Evolutionary conservation across 495 filamentous ascomycete genomes (phyloP), one percentile per base, ranked within the genome.

Genomic region (Neurospora tetraspora): DNA sequence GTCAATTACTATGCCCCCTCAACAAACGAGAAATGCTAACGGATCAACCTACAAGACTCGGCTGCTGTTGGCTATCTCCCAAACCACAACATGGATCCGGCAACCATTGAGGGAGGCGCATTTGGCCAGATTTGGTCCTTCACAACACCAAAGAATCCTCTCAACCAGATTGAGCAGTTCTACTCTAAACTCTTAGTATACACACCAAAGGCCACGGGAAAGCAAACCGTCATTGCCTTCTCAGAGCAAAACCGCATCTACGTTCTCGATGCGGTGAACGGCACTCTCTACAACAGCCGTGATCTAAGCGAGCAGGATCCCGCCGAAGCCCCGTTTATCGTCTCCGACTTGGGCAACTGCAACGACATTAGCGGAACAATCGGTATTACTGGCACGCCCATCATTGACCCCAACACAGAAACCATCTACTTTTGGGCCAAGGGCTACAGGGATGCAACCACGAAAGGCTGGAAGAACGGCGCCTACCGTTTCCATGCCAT

Each of bases 361-460:
- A 74, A 74, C 39, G 73, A 74, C 34, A 71, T 74, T 53, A 74
- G 73, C 70, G 75, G 70, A 2, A 69, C 71, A 11, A 75, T 81
- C 71, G 82, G 81, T n/a, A 80, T 83, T 39, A 78, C 76, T 11
- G 82, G 79, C n/a, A 83, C 81, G 9, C 80, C 80, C 31, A 71
- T 81, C 20, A 80, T 84, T 45, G 81, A 83, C 73, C 74, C 74
- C 31, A 42, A 37, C 37, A 81, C 81, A 3, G 80, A 81, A 68
- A 82, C 78, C 38, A 73, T 79, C 10, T 84, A 83, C 74, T 81
- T 84, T 39, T 83, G 74, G 69, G 75, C 81, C 5, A 84, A 85
- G 74, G 78, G 77, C n/a, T 84, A 85, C 69, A 79, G 69, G 18
- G 75, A 76, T 39, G 65, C 73, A 34, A 72, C 69, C n/a, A 77